Percentiles rank a stretch among this genome's conserved stretches.
Evolutionary conservation across 169 alveolate species (phyloP).

Genomic region (Neospora caninum): DNA sequence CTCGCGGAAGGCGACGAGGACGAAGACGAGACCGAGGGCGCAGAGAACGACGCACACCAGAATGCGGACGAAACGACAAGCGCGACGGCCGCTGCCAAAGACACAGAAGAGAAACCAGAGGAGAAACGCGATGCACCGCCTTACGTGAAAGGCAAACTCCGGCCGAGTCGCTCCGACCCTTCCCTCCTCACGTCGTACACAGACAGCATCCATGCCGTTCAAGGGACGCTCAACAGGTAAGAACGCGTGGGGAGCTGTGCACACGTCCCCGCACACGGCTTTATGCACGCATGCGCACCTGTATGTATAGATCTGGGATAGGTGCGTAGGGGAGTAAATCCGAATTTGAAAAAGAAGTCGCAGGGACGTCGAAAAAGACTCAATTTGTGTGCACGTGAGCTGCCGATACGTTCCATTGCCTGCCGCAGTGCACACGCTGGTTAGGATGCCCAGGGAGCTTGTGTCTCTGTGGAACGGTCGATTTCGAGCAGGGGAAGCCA

Average conservation of each 20-base stretch:
- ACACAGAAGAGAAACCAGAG: slow-evolving; percentile 19
- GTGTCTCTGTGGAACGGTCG: too few species aligned
- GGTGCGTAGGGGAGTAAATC: neutral
- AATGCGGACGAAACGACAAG: slow-evolving; percentile 13
- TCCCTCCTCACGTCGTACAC: slow-evolving; percentile 68
- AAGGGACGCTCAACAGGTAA: slow-evolving; percentile 68
- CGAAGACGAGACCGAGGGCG: slow-evolving; percentile 63
- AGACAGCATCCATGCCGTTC: slow-evolving; percentile 64
- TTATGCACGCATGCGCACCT: neutral
- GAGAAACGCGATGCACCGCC: slow-evolving; percentile 44
- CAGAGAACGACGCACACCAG: neutral
- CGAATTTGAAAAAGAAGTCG: too few species aligned
- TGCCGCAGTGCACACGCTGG: too few species aligned
- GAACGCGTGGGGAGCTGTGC: neutral
- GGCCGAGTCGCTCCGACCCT: slow-evolving; percentile 72
- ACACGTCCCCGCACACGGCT: neutral
- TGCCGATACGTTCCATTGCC: too few species aligned
- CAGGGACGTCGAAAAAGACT: too few species aligned
- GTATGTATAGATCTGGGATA: neutral
- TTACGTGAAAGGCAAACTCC: slow-evolving; percentile 60
- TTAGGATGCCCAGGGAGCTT: too few species aligned
- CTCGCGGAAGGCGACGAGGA: slow-evolving; percentile 63
- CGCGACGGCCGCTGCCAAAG: neutral
- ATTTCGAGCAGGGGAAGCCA: too few species aligned
- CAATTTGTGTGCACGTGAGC: too few species aligned